A percentile compares a stretch with the other conserved stretches of the same genome.
phyloP scores from a whole-genome alignment of 768 basidiomycete species.

The Collybia sp. region DNA sequence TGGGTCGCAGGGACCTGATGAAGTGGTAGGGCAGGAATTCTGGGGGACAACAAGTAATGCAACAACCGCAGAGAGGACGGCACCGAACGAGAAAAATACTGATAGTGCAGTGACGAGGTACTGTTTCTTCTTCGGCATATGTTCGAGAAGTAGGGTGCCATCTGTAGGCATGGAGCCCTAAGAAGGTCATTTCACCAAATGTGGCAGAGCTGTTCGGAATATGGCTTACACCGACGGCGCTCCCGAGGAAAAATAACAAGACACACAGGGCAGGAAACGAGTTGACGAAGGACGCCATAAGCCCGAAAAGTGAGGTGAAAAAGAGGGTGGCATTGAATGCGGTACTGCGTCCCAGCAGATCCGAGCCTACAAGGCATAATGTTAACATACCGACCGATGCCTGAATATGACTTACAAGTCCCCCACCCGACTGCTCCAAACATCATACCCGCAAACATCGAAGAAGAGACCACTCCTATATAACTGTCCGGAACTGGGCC shows the following conservation, averaged over 20 bases:
- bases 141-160: conserved; percentile 87
- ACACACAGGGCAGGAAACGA: conserved; percentile 69
- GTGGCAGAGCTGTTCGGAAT: background rate
- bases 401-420: conserved; percentile 50
- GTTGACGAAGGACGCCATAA: conserved; percentile 69
- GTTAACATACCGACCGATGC: background rate
- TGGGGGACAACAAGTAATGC: conserved; percentile 77
- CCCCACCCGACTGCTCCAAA: conserved; percentile 91
- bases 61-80: conserved; percentile 79
- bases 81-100: conserved; percentile 93
- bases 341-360: conserved; percentile 80
- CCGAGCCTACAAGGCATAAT: conserved; percentile 51
- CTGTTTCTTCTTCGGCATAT: conserved; percentile 88
- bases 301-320: conserved; percentile 86
- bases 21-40: conserved; percentile 51
- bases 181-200: background rate
- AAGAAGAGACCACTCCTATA: conserved; percentile 80
- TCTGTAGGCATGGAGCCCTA: conserved; percentile 97
- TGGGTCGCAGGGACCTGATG: conserved; percentile 55
- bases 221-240: conserved; percentile 82
- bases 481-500: conserved; percentile 61
- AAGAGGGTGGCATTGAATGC: conserved; percentile 93
- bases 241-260: conserved; percentile 83
- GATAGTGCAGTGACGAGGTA: conserved; percentile 90
- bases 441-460: conserved; percentile 98